Base-by-base conservation (phyloP, 1,284 basidiomycete species). In the Mycosarcoma mackinlayi region DNA sequence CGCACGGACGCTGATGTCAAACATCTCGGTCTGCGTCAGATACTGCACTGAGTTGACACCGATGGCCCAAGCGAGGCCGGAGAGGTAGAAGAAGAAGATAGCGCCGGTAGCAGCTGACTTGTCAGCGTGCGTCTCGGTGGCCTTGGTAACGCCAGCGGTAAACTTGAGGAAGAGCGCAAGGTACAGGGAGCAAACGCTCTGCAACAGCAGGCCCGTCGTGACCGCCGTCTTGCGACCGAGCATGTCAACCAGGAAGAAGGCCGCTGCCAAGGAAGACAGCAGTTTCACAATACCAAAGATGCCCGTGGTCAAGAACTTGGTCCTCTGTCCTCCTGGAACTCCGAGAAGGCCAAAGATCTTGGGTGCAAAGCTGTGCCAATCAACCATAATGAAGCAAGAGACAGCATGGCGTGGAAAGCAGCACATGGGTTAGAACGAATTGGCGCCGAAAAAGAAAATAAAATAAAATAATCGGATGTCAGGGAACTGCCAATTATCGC, bases 41-140 rank as follows among this genome's bases (percentile, higher is more conserved):
- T 76, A 76, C 49, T 76, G 74, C 27, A 76, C 65, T 19, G 63
- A 64, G 55, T 76, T 76, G 56, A 76, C 66, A 34, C 71, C 74
- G 35, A 71, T 64, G 18, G 74, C 71, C 71, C 71, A 76, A 3
- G 66, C 66, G 21, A 73, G 44, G 40, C 71, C 74, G 6, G 58
- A 63, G 10, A 76, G 52, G 40, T 71, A 76, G 53, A 76, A 66
- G 47, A 73, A 59, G 47, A 71, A 60, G 52, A 76, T 74, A 33
- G 71, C 74, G 14, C 52, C 74, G 6, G 53, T 61, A 13, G 66
- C 62, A 28, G 61, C 66, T 16, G 46, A 21, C 55, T 65, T 62
- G 54, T 65, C 50, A 16, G 64, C n/a, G 30, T 62, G 56, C 14
- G 71, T 70, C 56, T 71, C 66, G 55, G 34, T 64, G 13, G 40